Conservation (phyloP, 345 rosid genomes). For the Turnera subulata region DNA sequence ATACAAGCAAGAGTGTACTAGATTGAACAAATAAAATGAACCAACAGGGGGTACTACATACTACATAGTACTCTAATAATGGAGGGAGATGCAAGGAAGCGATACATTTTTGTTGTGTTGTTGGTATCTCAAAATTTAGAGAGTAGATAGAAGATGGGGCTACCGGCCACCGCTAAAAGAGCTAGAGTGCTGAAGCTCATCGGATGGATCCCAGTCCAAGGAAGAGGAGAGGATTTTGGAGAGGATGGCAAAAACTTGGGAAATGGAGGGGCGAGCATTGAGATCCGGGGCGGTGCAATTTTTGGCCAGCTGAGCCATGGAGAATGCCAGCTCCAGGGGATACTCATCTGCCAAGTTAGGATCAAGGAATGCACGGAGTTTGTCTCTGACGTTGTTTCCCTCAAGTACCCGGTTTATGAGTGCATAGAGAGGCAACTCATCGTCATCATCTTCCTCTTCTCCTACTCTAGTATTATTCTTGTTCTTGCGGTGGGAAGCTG, state of each 20-base stretch:
- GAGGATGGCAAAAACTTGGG: conserved; percentile 48
- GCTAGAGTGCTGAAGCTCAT: conserved; percentile 45
- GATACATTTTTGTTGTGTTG: no score
- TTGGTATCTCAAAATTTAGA: no score
- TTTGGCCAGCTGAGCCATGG: conserved; percentile 69
- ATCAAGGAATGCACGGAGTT: conserved; percentile 58
- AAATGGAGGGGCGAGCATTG: conserved; percentile 53
- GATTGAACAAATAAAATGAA: no score
- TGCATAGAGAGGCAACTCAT: conserved; percentile 43
- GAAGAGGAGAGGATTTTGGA: conserved; percentile 74
- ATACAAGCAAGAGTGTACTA: no score
- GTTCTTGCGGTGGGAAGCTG: no score
- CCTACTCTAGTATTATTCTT: no score
- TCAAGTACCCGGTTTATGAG: conserved; percentile 49
- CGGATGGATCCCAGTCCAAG: conserved; percentile 86
- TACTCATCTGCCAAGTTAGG: conserved; percentile 51
- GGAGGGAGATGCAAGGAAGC: no score
- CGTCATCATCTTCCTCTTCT: conserved; percentile 18
- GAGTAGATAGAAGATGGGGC: no score
- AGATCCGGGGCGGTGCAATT: conserved; percentile 56
- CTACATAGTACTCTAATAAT: no score
- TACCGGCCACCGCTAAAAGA: conserved; percentile 27
- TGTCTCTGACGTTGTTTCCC: conserved; percentile 70
- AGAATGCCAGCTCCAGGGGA: conserved; percentile 76
- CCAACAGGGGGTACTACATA: no score